Conservation (phyloP, 2,329 filamentous ascomycete species). For the Aphanoascus verrucosus region DNA sequence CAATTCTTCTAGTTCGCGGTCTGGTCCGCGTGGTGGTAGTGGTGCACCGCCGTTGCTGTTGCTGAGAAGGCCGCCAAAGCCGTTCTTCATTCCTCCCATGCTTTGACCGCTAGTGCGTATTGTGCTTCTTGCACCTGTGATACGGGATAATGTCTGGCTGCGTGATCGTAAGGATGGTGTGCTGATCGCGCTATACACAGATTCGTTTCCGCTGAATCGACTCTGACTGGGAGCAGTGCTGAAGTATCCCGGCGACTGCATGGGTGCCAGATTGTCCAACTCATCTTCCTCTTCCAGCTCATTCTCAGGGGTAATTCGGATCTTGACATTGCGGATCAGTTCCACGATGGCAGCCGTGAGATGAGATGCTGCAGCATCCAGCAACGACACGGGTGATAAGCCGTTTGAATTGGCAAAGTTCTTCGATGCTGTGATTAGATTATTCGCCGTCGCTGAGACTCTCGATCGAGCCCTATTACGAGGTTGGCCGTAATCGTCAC, state of each 20-base stretch:
- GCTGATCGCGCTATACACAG: slow-evolving; percentile 62
- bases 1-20: slow-evolving; percentile 48
- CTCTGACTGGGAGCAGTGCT: slow-evolving; percentile 42
- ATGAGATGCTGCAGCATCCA: slow-evolving; percentile 89
- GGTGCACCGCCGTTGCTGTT: too few species aligned
- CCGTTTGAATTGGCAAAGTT: slow-evolving; percentile 76
- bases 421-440: slow-evolving; percentile 86
- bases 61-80: slow-evolving; percentile 27
- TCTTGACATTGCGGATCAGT: slow-evolving; percentile 71
- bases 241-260: slow-evolving; percentile 60
- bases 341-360: slow-evolving; percentile 78
- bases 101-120: slow-evolving; percentile 23
- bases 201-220: slow-evolving; percentile 55
- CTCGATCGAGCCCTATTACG: slow-evolving; percentile 63
- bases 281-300: slow-evolving; percentile 73
- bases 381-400: slow-evolving; percentile 79
- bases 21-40: slow-evolving; percentile 23
- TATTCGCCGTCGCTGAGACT: slow-evolving; percentile 89
- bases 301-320: slow-evolving; percentile 60
- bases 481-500: slow-evolving; percentile 47
- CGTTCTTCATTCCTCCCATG: slow-evolving; percentile 23
- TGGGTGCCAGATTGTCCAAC: slow-evolving; percentile 48
- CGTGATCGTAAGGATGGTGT: slow-evolving; percentile 44
- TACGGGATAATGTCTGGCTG: slow-evolving; percentile 26
- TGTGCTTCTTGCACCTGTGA: slow-evolving; percentile 22